Conservation (phyloP, 1,284 basidiomycete species). For the Microbotryum silenes-acaulis region DNA sequence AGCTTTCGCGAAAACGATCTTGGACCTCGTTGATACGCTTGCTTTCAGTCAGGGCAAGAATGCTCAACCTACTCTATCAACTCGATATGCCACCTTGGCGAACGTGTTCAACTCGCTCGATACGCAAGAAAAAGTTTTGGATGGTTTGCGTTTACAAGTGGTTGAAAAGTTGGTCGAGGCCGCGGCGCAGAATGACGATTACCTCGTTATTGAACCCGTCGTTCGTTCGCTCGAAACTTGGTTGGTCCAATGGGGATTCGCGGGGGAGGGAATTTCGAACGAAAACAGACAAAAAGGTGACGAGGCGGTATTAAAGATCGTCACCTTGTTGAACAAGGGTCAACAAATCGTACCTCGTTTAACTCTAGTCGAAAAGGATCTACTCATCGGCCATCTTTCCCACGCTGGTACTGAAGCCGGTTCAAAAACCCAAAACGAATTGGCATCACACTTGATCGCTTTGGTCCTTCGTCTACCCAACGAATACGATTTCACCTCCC, state of each 20-base stretch:
- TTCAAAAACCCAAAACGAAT: constrained; percentile 38
- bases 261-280: constrained; percentile 54
- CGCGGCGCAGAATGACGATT: constrained; percentile 59
- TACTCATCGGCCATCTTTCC: constrained; percentile 32
- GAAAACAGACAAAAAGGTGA: constrained; percentile 18
- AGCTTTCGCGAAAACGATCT: constrained; percentile 14
- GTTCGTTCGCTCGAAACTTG: constrained; percentile 60
- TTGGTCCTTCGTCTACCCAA: constrained; percentile 60
- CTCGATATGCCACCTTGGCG: constrained; percentile 54
- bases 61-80: constrained; percentile 17
- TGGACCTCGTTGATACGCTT: constrained; percentile 17
- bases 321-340: constrained; percentile 47
- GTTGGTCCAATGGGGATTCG: constrained; percentile 65
- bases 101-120: constrained; percentile 81
- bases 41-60: constrained; percentile 13
- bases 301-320: constrained; percentile 52
- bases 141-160: constrained; percentile 54
- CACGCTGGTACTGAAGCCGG: constrained; percentile 49
- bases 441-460: constrained; percentile 40
- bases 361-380: not conserved
- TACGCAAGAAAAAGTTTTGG: not conserved
- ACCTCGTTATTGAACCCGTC: constrained; percentile 60
- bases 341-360: constrained; percentile 55
- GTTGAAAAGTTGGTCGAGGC: constrained; percentile 54
- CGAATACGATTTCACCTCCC: constrained; percentile 70